Base-by-base conservation (phyloP, 768 basidiomycete species). In the Phlebiopsis gigantea region DNA sequence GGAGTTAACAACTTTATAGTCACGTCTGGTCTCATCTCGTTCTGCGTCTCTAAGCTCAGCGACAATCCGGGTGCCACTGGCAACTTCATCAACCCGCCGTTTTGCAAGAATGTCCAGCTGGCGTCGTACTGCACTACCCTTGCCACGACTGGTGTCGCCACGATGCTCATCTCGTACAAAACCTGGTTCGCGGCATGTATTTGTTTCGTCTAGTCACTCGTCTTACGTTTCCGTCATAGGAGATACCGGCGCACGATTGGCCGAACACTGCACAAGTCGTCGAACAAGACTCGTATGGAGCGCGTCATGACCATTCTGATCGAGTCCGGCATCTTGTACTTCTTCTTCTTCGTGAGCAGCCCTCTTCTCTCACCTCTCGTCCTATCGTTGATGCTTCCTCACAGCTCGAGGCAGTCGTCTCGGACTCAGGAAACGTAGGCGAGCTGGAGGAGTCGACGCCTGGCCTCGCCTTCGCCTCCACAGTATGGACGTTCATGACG, bases 271-370 rank as follows among this genome's bases (percentile, higher is more conserved):
- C 12, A 12, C 30, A 34, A 5, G 2, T n/a, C 28, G 21, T 52
- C 50, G n/a, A 26, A n/a, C 17, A 55, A 25, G 45, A 55, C 45
- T 21, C 61, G 57, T 5, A 57, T 52, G 5, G 59, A 62, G 48
- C 56, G 39, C 15, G 29, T 64, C 25, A 58, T 66, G 52, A 8
- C 61, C 6, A 61, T 66, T n/a, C 55, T 66, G 48, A 46, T 66
- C 30, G 65, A 66, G 43, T 63, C 65, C 10, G 65, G 65, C 26
- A 24, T 66, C 25, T 41, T 66, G 10, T 66, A 66, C 51, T 59
- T 63, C 49, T 58, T 66, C 39, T 66, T 66, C 56, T 66, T 64
- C 48, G 65, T 66, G 43, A 22, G 65, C 43, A 15, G 4, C 24
- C 14, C 9, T 2, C 12, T 17, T 7, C 17, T 19, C 17, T 6